Conservation (phyloP, 345 rosid species). For the Mercurialis annua region DNA sequence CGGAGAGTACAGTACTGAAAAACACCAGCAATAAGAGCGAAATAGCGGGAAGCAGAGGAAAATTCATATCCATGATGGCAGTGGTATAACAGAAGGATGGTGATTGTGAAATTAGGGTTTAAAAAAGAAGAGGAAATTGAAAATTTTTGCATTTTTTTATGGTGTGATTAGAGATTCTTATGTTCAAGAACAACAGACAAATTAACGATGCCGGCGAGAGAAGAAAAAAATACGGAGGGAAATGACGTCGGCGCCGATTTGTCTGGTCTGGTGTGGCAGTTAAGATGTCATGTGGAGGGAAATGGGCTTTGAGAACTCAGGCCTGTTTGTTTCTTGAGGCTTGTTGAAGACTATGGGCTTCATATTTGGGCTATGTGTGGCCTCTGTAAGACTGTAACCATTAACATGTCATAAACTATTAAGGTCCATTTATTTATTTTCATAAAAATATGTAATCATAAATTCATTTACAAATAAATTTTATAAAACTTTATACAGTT, state of each 20-base stretch:
- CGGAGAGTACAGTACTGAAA: conserved; percentile 15
- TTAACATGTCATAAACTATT: too few species aligned
- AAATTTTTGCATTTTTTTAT: not conserved
- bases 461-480: too few species aligned
- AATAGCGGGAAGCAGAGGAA: conserved; percentile 30
- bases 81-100: not conserved
- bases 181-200: conserved; percentile 11
- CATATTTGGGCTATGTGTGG: too few species aligned
- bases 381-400: too few species aligned
- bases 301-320: too few species aligned
- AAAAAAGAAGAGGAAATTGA: too few species aligned
- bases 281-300: too few species aligned
- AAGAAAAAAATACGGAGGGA: not conserved
- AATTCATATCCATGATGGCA: conserved; percentile 29
- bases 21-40: not conserved
- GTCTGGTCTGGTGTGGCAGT: not conserved
- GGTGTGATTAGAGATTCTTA: conserved; percentile 9
- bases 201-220: conserved; percentile 20
- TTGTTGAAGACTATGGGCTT: too few species aligned
- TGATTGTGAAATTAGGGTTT: not conserved
- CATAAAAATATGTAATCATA: too few species aligned
- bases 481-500: too few species aligned
- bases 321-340: too few species aligned
- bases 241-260: not conserved
- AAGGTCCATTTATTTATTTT: too few species aligned